Evolutionary conservation across 495 filamentous ascomycete species (phyloP).

Genomic region (Terfezia claveryi): DNA sequence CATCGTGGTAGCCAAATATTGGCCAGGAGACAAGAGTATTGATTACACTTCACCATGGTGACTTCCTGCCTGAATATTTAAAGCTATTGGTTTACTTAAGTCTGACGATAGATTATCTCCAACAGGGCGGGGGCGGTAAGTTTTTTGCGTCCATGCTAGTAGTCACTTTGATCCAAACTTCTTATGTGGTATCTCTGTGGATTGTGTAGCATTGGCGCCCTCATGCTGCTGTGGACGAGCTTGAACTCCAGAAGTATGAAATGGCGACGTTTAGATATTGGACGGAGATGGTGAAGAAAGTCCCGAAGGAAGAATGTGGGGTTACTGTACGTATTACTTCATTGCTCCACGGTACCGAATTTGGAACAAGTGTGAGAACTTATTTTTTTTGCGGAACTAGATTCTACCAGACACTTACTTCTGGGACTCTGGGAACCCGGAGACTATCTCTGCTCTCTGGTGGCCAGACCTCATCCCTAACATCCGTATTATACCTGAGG

Average conservation of each 20-base stretch:
- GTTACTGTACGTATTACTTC: too few relatives aligned
- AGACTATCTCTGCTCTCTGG: constrained; percentile 11
- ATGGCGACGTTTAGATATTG: constrained; percentile 11
- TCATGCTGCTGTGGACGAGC: constrained; percentile 3
- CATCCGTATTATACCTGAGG: constrained; percentile 2
- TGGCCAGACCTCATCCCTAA: constrained; percentile 8
- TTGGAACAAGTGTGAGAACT: too few relatives aligned
- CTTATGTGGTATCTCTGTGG: too few relatives aligned
- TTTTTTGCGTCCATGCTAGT: neutral
- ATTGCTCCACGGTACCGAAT: too few relatives aligned
- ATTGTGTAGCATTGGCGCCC: constrained; percentile 9
- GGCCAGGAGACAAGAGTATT: constrained; percentile 19
- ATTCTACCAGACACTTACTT: neutral
- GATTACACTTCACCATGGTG: constrained; percentile 14
- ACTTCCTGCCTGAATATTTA: neutral
- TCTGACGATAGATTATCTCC: too few relatives aligned
- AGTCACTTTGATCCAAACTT: neutral
- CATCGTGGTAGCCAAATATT: constrained; percentile 24
- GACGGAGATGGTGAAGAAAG: neutral
- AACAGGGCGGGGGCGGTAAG: constrained; percentile 13
- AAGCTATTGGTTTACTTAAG: too few relatives aligned
- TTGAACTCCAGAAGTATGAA: constrained; percentile 6
- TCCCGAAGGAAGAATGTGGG: too few relatives aligned
- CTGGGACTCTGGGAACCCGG: constrained; percentile 6
- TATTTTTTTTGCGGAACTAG: too few relatives aligned